A percentile compares a stretch with the other conserved stretches of the same genome.
Evolutionary conservation across 2,329 filamentous ascomycete species (phyloP).

Genomic region (Teratosphaeria destructans): DNA sequence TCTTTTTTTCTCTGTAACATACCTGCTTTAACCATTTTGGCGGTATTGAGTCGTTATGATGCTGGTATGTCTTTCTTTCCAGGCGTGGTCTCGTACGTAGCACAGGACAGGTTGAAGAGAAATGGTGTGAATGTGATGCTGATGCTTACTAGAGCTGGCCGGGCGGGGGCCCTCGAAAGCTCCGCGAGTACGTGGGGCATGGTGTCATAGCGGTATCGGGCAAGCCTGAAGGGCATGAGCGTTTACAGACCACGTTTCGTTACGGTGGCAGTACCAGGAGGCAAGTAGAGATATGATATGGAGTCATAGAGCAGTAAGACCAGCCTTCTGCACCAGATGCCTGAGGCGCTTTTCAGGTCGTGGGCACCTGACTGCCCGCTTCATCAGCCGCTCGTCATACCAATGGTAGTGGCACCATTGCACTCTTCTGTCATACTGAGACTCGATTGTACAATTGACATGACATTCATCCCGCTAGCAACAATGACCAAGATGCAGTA

Average conservation of each 20-base stretch:
- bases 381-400: background rate
- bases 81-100: background rate
- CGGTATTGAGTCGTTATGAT: slow-evolving; percentile 32
- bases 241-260: background rate
- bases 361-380: background rate
- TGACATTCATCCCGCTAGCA: background rate
- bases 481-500: background rate
- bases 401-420: background rate
- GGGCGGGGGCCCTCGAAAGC: background rate
- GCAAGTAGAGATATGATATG: background rate
- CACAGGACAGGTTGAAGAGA: background rate
- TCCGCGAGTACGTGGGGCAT: background rate
- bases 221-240: background rate
- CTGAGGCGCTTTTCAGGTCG: background rate
- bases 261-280: background rate
- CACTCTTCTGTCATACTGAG: background rate
- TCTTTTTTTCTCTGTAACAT: slow-evolving; percentile 33
- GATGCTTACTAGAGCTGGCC: background rate
- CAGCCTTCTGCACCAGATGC: no score
- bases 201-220: background rate
- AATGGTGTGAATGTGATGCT: background rate
- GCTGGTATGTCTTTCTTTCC: background rate
- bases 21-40: slow-evolving; percentile 99
- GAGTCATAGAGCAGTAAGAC: background rate
- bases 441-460: background rate